Base-by-base conservation (phyloP, 164 flowering plant species). In the Nelumbo lutea region DNA sequence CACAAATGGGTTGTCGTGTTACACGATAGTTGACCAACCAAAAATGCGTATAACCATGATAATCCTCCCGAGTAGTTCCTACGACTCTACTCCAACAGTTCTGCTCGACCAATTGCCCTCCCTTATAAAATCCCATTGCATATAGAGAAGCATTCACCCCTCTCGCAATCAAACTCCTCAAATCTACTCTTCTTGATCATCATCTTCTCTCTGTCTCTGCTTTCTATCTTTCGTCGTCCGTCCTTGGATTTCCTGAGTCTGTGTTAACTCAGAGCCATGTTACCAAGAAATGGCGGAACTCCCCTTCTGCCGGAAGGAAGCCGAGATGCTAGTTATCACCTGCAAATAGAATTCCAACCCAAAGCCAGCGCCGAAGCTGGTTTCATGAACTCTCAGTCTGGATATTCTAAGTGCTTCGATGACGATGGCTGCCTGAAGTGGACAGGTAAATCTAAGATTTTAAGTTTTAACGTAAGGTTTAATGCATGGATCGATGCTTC, bases 221-320 rank as follows among this genome's bases (percentile, higher is more conserved):
- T 40, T 53, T 27, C 3, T 13, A 5, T 51, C 53, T 60, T 6
- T 40, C 68, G 41, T 56, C 52, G 44, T 66, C 47, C 40, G 13
- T 65, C 43, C 52, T 9, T 62, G 8, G 44, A 50, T 43, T 11
- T 5, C 11, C 27, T 44, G 0, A 5, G 5, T 5, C 50, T 15
- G 8, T 53, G 10, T 6, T 13, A 1, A 1, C 57, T 51, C 40
- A 1, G 2, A 5, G 14, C 7, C 2, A 76, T 76, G 79, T 57
- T 77, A 61, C 56, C 74, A 6, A 72, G 79, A 53, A 59, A 43
- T 53, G 27, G 27, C 27, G 27, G 27, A 27, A 27, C 27, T 27
- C 27, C 27, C 27, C 27, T 27, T 27, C 27, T 27, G 27, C 27
- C 27, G 27, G 27, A 27, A 27, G 27, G 27, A 27, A 27, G 27